Conservation (phyloP, 495 filamentous ascomycete genomes). For the Hypoxylon fragiforme region DNA sequence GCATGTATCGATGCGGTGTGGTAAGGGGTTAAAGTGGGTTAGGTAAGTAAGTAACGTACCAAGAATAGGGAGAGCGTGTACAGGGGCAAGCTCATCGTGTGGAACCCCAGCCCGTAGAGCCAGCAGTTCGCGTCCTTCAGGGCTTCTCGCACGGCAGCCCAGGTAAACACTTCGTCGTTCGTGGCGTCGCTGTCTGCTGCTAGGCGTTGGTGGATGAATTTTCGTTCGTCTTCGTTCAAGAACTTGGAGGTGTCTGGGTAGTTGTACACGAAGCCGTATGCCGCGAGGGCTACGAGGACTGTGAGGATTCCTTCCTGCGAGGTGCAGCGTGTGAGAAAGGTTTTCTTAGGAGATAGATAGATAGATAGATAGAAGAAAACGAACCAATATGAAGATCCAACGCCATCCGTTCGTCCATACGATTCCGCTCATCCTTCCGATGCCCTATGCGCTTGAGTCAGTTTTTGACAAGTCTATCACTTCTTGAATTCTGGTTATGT, state of each 20-base stretch:
- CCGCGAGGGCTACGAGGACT: slow-evolving; percentile 59
- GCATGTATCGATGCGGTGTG: too few species aligned
- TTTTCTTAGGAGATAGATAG: neutral
- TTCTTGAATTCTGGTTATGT: too few species aligned
- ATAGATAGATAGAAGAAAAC: slow-evolving; percentile 23
- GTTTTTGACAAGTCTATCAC: too few species aligned
- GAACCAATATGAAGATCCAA: slow-evolving; percentile 81
- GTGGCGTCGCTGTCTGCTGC: slow-evolving; percentile 62
- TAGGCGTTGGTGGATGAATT: slow-evolving; percentile 61
- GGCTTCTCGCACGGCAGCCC: slow-evolving; percentile 65
- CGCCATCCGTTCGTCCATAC: slow-evolving; percentile 73
- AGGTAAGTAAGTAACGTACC: slow-evolving; percentile 41
- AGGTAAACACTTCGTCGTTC: slow-evolving; percentile 66
- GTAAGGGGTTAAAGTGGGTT: too few species aligned
- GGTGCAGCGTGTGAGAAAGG: slow-evolving; percentile 22
- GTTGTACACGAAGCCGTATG: slow-evolving; percentile 74
- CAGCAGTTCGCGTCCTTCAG: slow-evolving; percentile 72
- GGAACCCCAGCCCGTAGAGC: slow-evolving; percentile 73
- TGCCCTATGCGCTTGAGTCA: slow-evolving; percentile 48
- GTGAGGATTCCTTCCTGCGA: slow-evolving; percentile 69
- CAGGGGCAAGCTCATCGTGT: slow-evolving; percentile 73
- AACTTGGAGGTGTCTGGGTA: slow-evolving; percentile 73
- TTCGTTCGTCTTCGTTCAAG: slow-evolving; percentile 64
- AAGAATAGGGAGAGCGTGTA: slow-evolving; percentile 81
- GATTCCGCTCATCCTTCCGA: slow-evolving; percentile 63